These are phyloP conservation scores for Cavenderia fasciculata DNA, from an alignment of 78 protist genomes.

Conservation along the genomic window DNA sequence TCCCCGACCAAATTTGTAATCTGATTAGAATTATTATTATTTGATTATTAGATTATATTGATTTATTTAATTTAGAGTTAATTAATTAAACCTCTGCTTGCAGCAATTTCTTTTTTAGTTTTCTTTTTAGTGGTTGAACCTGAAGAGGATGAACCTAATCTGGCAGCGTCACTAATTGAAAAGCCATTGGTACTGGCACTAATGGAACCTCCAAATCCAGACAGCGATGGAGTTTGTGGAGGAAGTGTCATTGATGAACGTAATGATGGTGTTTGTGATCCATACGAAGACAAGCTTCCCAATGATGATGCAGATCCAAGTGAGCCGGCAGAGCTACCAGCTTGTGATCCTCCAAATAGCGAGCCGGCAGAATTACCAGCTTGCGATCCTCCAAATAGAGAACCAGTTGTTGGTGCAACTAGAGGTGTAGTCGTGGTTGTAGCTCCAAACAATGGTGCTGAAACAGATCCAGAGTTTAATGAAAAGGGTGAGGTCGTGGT, in stretches of 20 bases:
- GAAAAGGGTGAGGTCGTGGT: background rate
- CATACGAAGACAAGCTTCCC: background rate
- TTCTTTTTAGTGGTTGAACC: too few species aligned
- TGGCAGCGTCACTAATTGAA: slow-evolving; percentile 37
- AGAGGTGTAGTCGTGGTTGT: background rate
- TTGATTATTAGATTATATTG: too few species aligned
- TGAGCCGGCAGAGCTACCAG: background rate
- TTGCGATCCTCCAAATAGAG: background rate
- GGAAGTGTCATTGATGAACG: background rate
- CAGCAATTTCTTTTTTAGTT: too few species aligned
- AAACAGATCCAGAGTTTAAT: background rate
- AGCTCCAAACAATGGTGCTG: slow-evolving; percentile 12
- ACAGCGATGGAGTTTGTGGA: slow-evolving; percentile 57
- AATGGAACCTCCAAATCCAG: slow-evolving; percentile 9
- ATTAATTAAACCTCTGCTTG: too few species aligned
- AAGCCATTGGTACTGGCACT: slow-evolving; percentile 22
- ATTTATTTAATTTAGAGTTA: too few species aligned
- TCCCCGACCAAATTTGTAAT: too few species aligned
- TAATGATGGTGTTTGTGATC: background rate
- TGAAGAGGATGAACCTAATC: too few species aligned
- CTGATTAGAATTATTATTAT: too few species aligned
- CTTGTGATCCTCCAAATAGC: background rate
- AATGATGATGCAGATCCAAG: background rate
- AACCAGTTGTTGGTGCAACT: background rate
- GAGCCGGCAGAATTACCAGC: background rate